Evolutionary conservation across 2,329 filamentous ascomycete genomes (phyloP), one percentile per base, ranked within the genome.

Genomic region (Epichloe amarillans): DNA sequence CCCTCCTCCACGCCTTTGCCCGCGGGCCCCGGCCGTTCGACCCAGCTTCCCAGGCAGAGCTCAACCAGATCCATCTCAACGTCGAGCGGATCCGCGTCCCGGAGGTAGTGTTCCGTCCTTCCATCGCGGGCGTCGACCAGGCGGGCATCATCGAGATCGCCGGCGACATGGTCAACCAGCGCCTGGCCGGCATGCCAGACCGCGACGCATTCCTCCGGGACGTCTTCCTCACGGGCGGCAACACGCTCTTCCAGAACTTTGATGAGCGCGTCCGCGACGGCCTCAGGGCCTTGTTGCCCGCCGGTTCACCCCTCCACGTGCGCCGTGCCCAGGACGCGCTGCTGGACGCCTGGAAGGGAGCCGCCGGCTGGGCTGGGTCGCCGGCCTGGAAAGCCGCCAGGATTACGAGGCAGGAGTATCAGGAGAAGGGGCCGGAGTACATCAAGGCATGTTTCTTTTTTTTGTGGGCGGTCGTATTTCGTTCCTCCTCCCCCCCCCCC

Each of bases 1-100:
- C 82, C 45, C 74, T 96, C 46, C 72, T 97, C 17, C 93, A 98
- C 67, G 87, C 89, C 7, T 98, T 96, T 69, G 72, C 87, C 38
- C 85, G 89, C 50, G 93, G 93, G 0, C 88, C 90, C 0, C 86
- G 88, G 58, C 87, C 91, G 0, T 95, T 89, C 57, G 85, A 97
- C 58, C 71, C 82, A 0, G 82, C 88, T 51, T 86, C 82, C 52
- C 86, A 93, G 59, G 80, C 83, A 17, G 73, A 98, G 69, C 80
- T 82, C 17, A 83, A 89, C 66, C 91, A 97, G 68, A 72, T 98
- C 48, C 93, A 98, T 66, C 80, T 98, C 56, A 98, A 98, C 65
- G 88, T 98, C 50, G 90, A 97, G 72, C 84, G 91, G 51, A 95
- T 97, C 66, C 85, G 90, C 47, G 88, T 95, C 2, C 90, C 90